Base-by-base conservation (phyloP, 2,329 filamentous ascomycete species). In the Bipolaris cookei region DNA sequence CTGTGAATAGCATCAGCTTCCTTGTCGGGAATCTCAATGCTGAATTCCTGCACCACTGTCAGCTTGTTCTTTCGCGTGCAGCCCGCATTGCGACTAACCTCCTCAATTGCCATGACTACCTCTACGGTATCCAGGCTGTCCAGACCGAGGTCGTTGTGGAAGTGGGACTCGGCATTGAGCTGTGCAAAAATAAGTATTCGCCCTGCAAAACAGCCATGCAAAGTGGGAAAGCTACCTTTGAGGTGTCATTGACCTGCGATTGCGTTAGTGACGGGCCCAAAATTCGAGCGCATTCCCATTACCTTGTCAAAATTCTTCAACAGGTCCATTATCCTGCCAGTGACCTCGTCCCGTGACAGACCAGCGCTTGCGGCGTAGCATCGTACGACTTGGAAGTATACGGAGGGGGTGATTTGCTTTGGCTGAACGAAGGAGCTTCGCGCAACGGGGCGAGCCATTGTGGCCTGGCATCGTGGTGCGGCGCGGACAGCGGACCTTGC, bases 61-160 rank as follows among this genome's bases (percentile, higher is more conserved):
- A 63, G 56, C 51, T 25, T 50, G 62, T 41, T 25, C 41, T 50
- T 18, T 18, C 43, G 37, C 62, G 13, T 6, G 20, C 44, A 21
- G 42, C 25, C 18, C 51, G n/a, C 39, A 43, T 35, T 23, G 56
- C 63, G 53, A 69, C 79, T 65, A 81, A 92, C 90, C 88, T 99
- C 95, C 86, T 99, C 95, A 81, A 99, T 98, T 67, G 95, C 95
- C 95, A 99, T 99, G 72, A 99, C 95, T 68, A 99, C 95, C 85
- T 99, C 95, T 64, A 99, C 95, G 64, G 95, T 97, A 80, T 99
- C 95, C 79, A 99, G 86, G 82, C 90, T 96, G 84, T 99, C 95
- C 73, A 99, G 84, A 66, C 93, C 95, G 64, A 99, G 90, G 81
- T 99, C 94, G 79, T 97, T 98, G 77, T 92, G 86, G 82, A 99